Evolutionary conservation across 345 rosid genomes (phyloP), one percentile per base, ranked within the genome.

Genomic region (Moricandia arvensis): DNA sequence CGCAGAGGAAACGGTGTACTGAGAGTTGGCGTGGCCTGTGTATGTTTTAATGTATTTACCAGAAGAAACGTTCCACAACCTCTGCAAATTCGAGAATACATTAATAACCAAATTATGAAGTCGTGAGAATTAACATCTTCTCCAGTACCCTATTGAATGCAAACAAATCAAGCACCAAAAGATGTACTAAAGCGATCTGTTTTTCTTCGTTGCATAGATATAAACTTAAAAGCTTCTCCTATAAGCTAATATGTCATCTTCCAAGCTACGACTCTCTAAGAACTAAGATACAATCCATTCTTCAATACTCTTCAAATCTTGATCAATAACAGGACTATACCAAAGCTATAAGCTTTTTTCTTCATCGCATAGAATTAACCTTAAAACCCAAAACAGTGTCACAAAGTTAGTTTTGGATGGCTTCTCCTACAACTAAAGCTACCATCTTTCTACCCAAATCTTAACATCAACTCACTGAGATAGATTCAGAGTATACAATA

Each of bases 1-100:
- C 16, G 91, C 73, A 4, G 99, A 84, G 12, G 98, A 82, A 66
- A 87, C 69, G 68, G 94, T 86, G 74, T 70, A 92, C 79, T 95
- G 88, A 0, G 93, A 81, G 77, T 89, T 95, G 4, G 34, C 37
- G 55, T 90, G 99, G 71, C 98, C 91, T 8, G 84, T 80, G 81
- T 92, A 95, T 47, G 97, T 92, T 84, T 95, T 92, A 64, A 89
- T 76, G 76, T 83, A 88, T 67, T 92, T 95, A 64, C 90, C 93
- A 7, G 91, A 82, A 7, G 91, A 73, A 38, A 86, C 81, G 82
- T 90, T 89, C 99, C 99, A 95, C 58, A 95, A 88, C 72, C 96
- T 86, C 98, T 89, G 91, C 75, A 66, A 34, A 64, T 24, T 21
- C 24, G 24, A 21, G 24, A 21, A 21, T 21, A 21, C 24, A 21